phyloP scores from a whole-genome alignment of 2,329 filamentous ascomycete species.

The Lasiodiplodia theobromae region DNA sequence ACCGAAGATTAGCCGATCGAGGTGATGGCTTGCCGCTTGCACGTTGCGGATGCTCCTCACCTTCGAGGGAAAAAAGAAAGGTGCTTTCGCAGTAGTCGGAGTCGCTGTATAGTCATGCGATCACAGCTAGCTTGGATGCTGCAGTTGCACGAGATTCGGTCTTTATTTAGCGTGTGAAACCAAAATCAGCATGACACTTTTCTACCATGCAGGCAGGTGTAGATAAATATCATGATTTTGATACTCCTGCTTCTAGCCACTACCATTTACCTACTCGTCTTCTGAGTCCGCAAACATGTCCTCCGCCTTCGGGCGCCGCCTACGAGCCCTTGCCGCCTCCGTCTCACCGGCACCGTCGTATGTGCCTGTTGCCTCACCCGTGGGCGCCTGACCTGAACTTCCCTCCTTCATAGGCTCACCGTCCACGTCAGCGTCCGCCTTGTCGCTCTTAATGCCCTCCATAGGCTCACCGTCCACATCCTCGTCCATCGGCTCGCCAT shows the following conservation, averaged over 20 bases:
- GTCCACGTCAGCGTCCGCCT: conserved; percentile 34
- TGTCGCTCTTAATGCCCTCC: conserved; percentile 30
- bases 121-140: not conserved
- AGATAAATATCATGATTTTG: not conserved
- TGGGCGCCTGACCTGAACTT: not conserved
- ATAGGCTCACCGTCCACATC: conserved; percentile 33
- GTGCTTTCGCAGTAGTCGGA: too few relatives aligned
- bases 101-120: not conserved
- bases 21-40: not conserved
- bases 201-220: not conserved
- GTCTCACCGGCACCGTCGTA: conserved; percentile 41
- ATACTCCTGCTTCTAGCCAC: not conserved
- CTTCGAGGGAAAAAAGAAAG: too few relatives aligned
- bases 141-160: not conserved
- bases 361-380: not conserved
- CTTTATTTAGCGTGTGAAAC: too few relatives aligned
- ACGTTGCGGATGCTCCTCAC: not conserved
- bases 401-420: conserved; percentile 31
- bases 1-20: not conserved
- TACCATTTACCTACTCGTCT: not conserved
- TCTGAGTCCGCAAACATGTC: conserved; percentile 48
- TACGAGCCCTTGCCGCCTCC: conserved; percentile 44
- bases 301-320: conserved; percentile 45
- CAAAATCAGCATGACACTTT: not conserved
- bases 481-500: conserved; percentile 32